phyloP scores from a whole-genome alignment of 768 basidiomycete species.

The Tricholomella constricta region DNA sequence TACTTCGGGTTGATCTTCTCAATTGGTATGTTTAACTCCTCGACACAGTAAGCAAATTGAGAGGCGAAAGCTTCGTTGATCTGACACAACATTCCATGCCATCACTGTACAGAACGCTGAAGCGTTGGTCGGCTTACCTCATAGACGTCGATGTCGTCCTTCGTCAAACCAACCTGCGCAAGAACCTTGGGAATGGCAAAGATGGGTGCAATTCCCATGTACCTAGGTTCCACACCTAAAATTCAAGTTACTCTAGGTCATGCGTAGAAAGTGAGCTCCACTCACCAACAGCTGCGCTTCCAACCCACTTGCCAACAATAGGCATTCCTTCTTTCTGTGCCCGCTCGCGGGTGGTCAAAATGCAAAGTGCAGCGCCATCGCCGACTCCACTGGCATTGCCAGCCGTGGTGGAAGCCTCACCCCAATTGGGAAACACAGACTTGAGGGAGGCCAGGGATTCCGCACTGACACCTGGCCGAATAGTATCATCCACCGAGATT shows the following conservation, averaged over 20 bases:
- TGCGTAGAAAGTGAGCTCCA: not conserved
- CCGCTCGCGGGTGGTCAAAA: conserved; percentile 77
- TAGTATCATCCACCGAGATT: conserved; percentile 82
- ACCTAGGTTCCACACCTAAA: conserved; percentile 70
- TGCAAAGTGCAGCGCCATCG: conserved; percentile 87
- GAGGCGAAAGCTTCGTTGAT: conserved; percentile 93
- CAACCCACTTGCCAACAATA: conserved; percentile 83
- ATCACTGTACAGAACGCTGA: not conserved
- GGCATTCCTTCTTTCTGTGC: conserved; percentile 55
- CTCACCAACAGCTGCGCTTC: conserved; percentile 74
- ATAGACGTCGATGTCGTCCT: conserved; percentile 75
- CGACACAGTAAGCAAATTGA: conserved; percentile 91
- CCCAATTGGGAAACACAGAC: conserved; percentile 86
- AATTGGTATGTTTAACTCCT: conserved; percentile 73
- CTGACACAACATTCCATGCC: conserved; percentile 34
- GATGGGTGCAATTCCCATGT: conserved; percentile 80
- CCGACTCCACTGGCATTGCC: conserved; percentile 90
- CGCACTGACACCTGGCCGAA: conserved; percentile 78
- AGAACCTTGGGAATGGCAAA: conserved; percentile 73
- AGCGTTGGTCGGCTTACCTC: conserved; percentile 49
- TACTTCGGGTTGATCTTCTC: conserved; percentile 87
- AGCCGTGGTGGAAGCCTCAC: conserved; percentile 67
- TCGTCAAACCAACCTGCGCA: conserved; percentile 57
- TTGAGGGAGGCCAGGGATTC: conserved; percentile 80
- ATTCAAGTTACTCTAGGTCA: not conserved